Percentiles rank a stretch among this genome's conserved stretches.
phyloP scores from a whole-genome alignment of 495 filamentous ascomycete genomes.

The Penicillium verhagenii region DNA sequence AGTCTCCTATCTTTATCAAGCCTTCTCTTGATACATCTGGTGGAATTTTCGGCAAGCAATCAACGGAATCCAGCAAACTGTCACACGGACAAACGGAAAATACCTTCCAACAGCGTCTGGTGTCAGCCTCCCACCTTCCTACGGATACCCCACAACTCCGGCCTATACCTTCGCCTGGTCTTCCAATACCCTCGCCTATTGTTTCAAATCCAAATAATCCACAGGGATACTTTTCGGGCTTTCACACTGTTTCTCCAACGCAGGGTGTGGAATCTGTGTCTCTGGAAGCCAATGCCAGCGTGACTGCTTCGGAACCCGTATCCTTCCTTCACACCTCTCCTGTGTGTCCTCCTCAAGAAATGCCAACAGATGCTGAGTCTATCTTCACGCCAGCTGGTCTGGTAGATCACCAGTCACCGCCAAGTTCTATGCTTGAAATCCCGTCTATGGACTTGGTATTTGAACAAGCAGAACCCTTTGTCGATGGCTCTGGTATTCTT shows the following conservation, averaged over 20 bases:
- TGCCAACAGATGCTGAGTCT: neutral
- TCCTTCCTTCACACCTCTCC: neutral
- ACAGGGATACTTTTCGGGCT: constrained; percentile 33
- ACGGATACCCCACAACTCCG: constrained; percentile 45
- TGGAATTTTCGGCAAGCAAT: constrained; percentile 9
- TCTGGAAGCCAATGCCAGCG: neutral
- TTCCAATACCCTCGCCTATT: constrained; percentile 48
- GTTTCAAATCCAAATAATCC: constrained; percentile 25
- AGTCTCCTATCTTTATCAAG: constrained; percentile 17
- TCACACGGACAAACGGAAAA: neutral
- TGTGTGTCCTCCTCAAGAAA: neutral
- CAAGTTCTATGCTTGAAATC: neutral
- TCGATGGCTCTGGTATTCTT: neutral
- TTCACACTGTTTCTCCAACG: constrained; percentile 8
- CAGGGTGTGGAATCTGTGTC: neutral
- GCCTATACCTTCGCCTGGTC: constrained; percentile 44
- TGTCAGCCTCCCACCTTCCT: constrained; percentile 19
- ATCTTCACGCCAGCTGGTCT: neutral
- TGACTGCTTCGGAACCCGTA: neutral
- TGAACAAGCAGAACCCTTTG: neutral
- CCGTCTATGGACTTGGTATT: neutral
- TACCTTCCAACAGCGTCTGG: neutral
- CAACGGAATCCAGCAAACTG: constrained; percentile 3
- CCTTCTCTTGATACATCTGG: constrained; percentile 19
- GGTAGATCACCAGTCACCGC: neutral